A percentile compares a stretch with the other conserved stretches of the same genome.
These are phyloP conservation scores for Podaxis sp. DNA, from an alignment of 768 basidiomycete genomes.

Conservation along the genomic window DNA sequence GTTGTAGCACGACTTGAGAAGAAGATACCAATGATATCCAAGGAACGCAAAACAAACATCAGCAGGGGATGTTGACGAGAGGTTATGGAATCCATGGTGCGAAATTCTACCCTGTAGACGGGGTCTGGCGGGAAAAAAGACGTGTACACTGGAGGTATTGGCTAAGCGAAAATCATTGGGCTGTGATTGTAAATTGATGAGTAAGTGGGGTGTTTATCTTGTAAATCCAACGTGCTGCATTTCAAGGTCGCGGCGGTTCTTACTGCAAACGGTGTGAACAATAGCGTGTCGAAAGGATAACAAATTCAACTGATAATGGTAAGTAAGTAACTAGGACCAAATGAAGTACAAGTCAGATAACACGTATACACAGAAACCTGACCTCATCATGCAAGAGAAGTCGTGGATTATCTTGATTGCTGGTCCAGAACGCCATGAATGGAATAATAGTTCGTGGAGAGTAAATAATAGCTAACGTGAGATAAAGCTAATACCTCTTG, in stretches of 20 bases:
- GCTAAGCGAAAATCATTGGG: too few species aligned
- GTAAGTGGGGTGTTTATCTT: too few species aligned
- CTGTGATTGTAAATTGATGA: too few species aligned
- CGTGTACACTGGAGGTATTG: too few species aligned
- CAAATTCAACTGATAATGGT: not conserved
- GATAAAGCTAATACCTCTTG: not conserved
- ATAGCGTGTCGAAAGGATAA: not conserved
- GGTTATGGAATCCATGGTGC: too few species aligned
- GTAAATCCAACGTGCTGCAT: too few species aligned
- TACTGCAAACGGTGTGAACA: not conserved
- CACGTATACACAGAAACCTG: not conserved
- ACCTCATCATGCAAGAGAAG: not conserved
- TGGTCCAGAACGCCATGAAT: not conserved
- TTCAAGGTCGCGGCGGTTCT: not conserved
- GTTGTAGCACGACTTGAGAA: too few species aligned
- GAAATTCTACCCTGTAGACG: too few species aligned
- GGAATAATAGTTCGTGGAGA: constrained; percentile 4
- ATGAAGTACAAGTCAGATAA: constrained; percentile 1
- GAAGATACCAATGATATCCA: too few species aligned
- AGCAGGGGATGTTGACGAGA: too few species aligned
- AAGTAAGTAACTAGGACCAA: not conserved
- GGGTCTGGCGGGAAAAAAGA: too few species aligned
- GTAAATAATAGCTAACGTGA: not conserved
- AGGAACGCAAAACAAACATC: too few species aligned
- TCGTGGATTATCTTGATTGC: not conserved